A percentile compares a stretch with the other conserved stretches of the same genome.
Evolutionary conservation across 2,329 filamentous ascomycete species (phyloP).

Genomic region (Hymenoscyphus fraxineus): DNA sequence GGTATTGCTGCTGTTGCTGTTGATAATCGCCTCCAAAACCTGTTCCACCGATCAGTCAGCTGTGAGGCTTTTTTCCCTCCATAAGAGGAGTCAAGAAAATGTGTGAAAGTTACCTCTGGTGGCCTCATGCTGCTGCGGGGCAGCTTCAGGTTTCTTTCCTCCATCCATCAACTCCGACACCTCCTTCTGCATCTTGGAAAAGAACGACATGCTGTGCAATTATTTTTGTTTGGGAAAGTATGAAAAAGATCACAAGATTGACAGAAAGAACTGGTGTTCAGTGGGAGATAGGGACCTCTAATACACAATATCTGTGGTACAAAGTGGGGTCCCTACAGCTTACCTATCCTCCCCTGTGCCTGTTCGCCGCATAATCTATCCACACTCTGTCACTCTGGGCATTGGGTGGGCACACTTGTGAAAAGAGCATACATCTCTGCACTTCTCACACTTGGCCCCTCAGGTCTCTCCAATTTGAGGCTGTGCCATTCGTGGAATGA

Average conservation of each 20-base stretch:
- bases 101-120: slow-evolving; percentile 10
- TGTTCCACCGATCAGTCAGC: background rate
- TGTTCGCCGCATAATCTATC: background rate
- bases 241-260: background rate
- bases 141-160: slow-evolving; percentile 26
- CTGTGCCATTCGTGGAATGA: slow-evolving; percentile 7
- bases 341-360: background rate
- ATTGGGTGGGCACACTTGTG: background rate
- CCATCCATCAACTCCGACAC: slow-evolving; percentile 48
- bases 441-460: slow-evolving; percentile 2
- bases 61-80: background rate
- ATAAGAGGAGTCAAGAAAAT: background rate
- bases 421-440: background rate
- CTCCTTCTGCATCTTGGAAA: slow-evolving; percentile 29
- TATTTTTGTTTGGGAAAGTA: background rate
- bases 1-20: slow-evolving; percentile 8
- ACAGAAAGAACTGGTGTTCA: background rate
- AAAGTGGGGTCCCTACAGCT: slow-evolving; percentile 4
- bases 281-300: slow-evolving; percentile 4
- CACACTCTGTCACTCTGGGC: background rate
- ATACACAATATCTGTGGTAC: slow-evolving; percentile 2
- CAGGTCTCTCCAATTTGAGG: slow-evolving; percentile 3
- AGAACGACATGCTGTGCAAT: slow-evolving; percentile 2
- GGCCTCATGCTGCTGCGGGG: slow-evolving; percentile 9
- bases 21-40: slow-evolving; percentile 4